Conservation (phyloP, 148 eudicot species). For the Simmondsia chinensis region DNA sequence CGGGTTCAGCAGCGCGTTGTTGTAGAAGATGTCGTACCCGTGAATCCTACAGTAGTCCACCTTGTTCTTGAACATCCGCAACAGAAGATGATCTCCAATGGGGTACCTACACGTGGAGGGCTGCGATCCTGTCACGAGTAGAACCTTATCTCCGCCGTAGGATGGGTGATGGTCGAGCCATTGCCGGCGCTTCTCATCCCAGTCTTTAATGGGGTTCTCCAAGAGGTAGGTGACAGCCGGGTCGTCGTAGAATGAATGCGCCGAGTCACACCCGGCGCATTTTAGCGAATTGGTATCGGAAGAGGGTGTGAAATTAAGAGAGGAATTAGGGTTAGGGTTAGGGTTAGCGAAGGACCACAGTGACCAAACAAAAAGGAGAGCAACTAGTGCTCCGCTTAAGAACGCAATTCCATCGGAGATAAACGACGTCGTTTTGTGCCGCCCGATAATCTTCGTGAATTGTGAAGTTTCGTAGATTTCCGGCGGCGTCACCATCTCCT, state of each 20-base stretch:
- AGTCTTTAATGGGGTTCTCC: slow-evolving; percentile 25
- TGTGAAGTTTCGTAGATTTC: slow-evolving; percentile 6
- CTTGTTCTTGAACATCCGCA: slow-evolving; percentile 72
- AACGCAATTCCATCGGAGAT: slow-evolving; percentile 20
- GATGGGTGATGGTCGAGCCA: slow-evolving; percentile 52
- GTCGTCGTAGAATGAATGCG: slow-evolving; percentile 55
- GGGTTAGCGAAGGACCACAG: slow-evolving; percentile 33
- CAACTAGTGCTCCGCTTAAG: slow-evolving; percentile 29
- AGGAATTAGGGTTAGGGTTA: slow-evolving; percentile 9
- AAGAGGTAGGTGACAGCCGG: slow-evolving; percentile 44
- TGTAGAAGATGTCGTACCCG: slow-evolving; percentile 74
- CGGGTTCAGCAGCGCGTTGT: slow-evolving; percentile 58
- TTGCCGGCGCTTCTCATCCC: slow-evolving; percentile 67
- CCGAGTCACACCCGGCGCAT: slow-evolving; percentile 20
- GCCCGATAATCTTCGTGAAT: slow-evolving; percentile 1
- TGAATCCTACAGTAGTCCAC: slow-evolving; percentile 90
- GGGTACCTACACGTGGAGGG: slow-evolving; percentile 64
- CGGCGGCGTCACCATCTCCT: background rate
- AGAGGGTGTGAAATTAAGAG: slow-evolving; percentile 10
- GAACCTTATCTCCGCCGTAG: slow-evolving; percentile 29
- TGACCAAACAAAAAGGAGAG: slow-evolving; percentile 42
- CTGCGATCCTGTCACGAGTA: slow-evolving; percentile 75
- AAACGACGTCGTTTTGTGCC: slow-evolving; percentile 21
- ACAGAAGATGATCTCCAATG: slow-evolving; percentile 56
- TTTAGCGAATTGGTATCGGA: background rate